Percentiles rank a stretch among this genome's conserved stretches.
These are phyloP conservation scores for Vitis hybrid DNA, from an alignment of 177 flowering plant genomes.

Conservation along the genomic window DNA sequence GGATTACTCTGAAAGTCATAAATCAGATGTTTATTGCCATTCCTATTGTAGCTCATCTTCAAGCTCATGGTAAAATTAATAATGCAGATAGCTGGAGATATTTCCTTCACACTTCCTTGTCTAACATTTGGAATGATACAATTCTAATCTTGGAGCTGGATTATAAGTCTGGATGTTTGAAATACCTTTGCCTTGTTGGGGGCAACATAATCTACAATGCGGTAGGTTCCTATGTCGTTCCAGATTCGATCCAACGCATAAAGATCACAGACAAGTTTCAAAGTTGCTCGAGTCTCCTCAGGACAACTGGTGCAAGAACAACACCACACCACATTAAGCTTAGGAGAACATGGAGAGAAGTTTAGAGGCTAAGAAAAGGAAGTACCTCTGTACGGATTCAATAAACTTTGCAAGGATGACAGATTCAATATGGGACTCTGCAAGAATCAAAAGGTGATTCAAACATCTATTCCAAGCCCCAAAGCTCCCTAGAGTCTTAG, in stretches of 20 bases:
- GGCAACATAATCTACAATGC: constrained; percentile 94
- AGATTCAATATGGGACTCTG: constrained; percentile 96
- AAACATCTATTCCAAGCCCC: constrained; percentile 99
- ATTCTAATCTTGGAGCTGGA: background rate
- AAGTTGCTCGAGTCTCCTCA: constrained; percentile 60
- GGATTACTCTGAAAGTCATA: too few relatives aligned
- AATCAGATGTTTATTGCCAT: too few relatives aligned
- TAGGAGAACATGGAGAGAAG: background rate
- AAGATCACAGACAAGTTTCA: constrained; percentile 91
- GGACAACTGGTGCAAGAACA: constrained; percentile 63
- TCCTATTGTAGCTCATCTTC: too few relatives aligned
- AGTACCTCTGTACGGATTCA: constrained; percentile 78
- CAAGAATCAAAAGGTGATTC: constrained; percentile 89
- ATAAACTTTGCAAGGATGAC: constrained; percentile 86
- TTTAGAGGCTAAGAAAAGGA: background rate
- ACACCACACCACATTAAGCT: constrained; percentile 1
- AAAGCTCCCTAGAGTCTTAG: constrained; percentile 81
- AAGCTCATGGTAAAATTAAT: background rate
- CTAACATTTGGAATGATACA: background rate
- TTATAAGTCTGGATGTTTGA: background rate
- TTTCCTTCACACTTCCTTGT: background rate
- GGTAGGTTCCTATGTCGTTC: constrained; percentile 97
- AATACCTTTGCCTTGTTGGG: constrained; percentile 99
- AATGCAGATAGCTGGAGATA: background rate
- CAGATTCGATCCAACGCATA: constrained; percentile 94